Percentiles rank a stretch among this genome's conserved stretches.
Conservation (phyloP, 106 monocot genomes). For the Triglochin maritima region DNA sequence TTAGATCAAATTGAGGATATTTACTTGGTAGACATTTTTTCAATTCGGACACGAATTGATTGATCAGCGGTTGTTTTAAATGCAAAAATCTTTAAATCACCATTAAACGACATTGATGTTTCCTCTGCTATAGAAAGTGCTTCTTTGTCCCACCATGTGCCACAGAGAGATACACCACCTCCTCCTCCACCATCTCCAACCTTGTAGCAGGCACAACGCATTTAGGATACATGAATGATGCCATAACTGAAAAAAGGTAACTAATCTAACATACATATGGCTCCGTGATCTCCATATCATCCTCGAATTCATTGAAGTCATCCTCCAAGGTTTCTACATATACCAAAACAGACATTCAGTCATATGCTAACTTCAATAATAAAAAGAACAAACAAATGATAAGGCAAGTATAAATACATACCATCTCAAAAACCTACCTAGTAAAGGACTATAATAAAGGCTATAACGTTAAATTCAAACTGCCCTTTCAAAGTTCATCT, state of each 20-base stretch:
- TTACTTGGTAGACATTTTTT: slow-evolving; percentile 83
- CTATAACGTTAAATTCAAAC: too few species aligned
- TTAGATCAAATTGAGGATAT: too few species aligned
- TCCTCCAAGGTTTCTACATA: slow-evolving; percentile 42
- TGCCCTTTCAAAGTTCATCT: too few species aligned
- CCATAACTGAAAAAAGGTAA: too few species aligned
- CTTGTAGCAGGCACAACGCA: slow-evolving; percentile 17
- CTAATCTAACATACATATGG: slow-evolving; percentile 39
- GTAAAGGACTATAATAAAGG: too few species aligned
- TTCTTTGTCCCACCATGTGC: slow-evolving; percentile 78
- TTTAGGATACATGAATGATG: not conserved
- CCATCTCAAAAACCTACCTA: too few species aligned
- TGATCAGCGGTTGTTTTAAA: slow-evolving; percentile 68
- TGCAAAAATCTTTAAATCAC: slow-evolving; percentile 78
- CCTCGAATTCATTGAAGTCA: slow-evolving; percentile 48
- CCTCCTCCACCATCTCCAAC: slow-evolving; percentile 87
- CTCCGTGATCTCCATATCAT: slow-evolving; percentile 36
- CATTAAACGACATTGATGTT: slow-evolving; percentile 52
- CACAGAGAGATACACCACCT: slow-evolving; percentile 78
- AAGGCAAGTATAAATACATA: too few species aligned
- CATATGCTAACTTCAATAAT: too few species aligned
- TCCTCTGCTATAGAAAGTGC: slow-evolving; percentile 70
- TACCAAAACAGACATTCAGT: too few species aligned
- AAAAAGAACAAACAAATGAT: too few species aligned
- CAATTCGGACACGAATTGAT: slow-evolving; percentile 59